Percentiles rank a stretch among this genome's conserved stretches.
These are phyloP conservation scores for Calonectria hongkongensis DNA, from an alignment of 2,329 filamentous ascomycete genomes.

Conservation along the genomic window DNA sequence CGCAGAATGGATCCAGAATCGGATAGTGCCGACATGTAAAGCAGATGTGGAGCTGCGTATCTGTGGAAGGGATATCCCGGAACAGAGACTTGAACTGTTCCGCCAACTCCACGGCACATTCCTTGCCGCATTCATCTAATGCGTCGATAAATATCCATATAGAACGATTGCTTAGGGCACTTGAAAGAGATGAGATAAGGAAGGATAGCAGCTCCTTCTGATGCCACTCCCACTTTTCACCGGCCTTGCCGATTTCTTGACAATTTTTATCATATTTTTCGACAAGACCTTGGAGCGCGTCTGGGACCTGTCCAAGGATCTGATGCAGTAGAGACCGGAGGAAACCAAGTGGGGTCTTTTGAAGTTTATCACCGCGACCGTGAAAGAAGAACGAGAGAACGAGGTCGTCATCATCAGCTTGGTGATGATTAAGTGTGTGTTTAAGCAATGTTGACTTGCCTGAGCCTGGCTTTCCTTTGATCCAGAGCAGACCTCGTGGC, in stretches of 20 bases:
- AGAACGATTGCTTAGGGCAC: slow-evolving; percentile 42
- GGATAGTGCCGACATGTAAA: slow-evolving; percentile 60
- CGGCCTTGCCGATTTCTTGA: slow-evolving; percentile 36
- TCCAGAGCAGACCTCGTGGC: slow-evolving; percentile 58
- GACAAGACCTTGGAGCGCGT: slow-evolving; percentile 47
- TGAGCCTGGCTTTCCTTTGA: slow-evolving; percentile 63
- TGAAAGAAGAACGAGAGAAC: slow-evolving; percentile 61
- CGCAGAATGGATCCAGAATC: slow-evolving; percentile 46
- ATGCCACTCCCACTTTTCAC: slow-evolving; percentile 55
- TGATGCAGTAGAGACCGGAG: slow-evolving; percentile 48
- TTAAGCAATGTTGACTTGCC: slow-evolving; percentile 64
- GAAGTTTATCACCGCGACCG: not conserved
- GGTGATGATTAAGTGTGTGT: slow-evolving; percentile 56
- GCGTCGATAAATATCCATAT: slow-evolving; percentile 60
- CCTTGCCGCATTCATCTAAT: slow-evolving; percentile 60
- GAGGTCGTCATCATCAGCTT: slow-evolving; percentile 27
- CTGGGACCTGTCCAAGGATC: slow-evolving; percentile 52
- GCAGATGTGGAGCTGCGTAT: slow-evolving; percentile 52
- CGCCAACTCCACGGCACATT: too few species aligned
- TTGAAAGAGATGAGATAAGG: slow-evolving; percentile 48
- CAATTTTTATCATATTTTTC: slow-evolving; percentile 37
- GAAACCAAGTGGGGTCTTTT: not conserved
- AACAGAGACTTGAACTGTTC: slow-evolving; percentile 46
- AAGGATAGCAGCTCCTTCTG: slow-evolving; percentile 45
- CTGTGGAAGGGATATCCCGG: slow-evolving; percentile 41